Percentiles rank a stretch among this genome's conserved stretches.
Conservation (phyloP, 805 yeast species). For the Yamadazyma philogaea region DNA sequence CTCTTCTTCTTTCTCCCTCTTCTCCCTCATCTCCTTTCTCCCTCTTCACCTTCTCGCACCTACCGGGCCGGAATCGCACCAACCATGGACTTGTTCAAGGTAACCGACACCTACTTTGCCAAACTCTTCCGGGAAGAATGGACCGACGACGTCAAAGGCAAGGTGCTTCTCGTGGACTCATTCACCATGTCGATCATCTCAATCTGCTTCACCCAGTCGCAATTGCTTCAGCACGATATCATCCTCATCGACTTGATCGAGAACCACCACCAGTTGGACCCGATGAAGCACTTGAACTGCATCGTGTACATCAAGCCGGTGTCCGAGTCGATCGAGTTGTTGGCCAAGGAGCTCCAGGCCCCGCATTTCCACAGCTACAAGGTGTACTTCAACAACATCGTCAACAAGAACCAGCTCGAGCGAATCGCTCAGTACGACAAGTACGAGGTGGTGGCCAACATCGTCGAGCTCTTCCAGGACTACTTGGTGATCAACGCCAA, state of each 20-base stretch:
- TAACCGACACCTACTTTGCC: conserved; percentile 29
- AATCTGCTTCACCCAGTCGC: conserved; percentile 86
- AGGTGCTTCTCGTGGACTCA: conserved; percentile 72
- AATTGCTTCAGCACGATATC: conserved; percentile 76
- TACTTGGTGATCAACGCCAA: conserved; percentile 71
- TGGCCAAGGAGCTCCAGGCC: conserved; percentile 63
- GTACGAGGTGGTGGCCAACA: conserved; percentile 69
- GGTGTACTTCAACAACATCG: conserved; percentile 71
- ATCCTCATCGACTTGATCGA: conserved; percentile 65
- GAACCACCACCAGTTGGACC: conserved; percentile 62
- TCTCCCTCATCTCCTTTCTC: too few relatives aligned
- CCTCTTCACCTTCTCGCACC: neutral
- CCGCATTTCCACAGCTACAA: conserved; percentile 83
- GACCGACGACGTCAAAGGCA: conserved; percentile 11
- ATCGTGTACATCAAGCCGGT: conserved; percentile 75
- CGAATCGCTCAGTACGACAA: conserved; percentile 88
- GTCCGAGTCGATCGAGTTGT: conserved; percentile 54
- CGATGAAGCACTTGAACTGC: conserved; percentile 67
- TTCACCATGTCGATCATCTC: conserved; percentile 82
- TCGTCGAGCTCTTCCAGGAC: conserved; percentile 84
- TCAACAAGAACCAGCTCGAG: conserved; percentile 77
- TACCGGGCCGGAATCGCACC: neutral
- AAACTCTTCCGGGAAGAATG: conserved; percentile 23
- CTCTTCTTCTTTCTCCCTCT: too few relatives aligned
- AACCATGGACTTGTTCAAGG: conserved; percentile 25